Evolutionary conservation across 2,329 filamentous ascomycete genomes (phyloP).

Genomic region (Magnaporthiopsis incrustans): DNA sequence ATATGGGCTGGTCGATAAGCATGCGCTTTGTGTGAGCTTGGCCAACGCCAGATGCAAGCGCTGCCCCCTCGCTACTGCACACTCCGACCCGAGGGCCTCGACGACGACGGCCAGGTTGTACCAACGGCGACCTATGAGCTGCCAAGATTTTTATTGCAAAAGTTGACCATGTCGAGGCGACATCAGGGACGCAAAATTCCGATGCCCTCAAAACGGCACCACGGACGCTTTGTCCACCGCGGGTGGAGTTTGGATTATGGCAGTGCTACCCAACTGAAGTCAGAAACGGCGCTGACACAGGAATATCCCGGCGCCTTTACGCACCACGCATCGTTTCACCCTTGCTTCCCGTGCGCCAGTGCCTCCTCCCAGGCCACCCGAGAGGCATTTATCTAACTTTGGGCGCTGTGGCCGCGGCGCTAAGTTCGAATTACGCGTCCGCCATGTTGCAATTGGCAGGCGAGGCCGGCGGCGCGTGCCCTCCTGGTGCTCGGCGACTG

Average conservation of each 20-base stretch:
- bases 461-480: no score
- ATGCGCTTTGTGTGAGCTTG: background rate
- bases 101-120: background rate
- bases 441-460: background rate
- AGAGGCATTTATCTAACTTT: background rate
- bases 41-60: background rate
- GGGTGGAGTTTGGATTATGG: background rate
- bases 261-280: background rate
- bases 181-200: background rate
- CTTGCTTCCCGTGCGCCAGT: background rate
- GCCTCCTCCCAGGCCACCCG: background rate
- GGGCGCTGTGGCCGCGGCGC: background rate
- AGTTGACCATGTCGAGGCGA: background rate
- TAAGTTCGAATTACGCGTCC: background rate
- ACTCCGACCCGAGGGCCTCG: no score
- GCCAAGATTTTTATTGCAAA: no score
- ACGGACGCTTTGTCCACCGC: background rate
- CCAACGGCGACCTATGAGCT: background rate
- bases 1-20: background rate
- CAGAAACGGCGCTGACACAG: background rate
- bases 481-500: no score
- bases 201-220: background rate
- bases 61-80: no score
- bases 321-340: background rate
- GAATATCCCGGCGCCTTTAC: background rate